These are phyloP conservation scores for Mycena kentingensis DNA, from an alignment of 768 basidiomycete genomes.

Conservation along the genomic window DNA sequence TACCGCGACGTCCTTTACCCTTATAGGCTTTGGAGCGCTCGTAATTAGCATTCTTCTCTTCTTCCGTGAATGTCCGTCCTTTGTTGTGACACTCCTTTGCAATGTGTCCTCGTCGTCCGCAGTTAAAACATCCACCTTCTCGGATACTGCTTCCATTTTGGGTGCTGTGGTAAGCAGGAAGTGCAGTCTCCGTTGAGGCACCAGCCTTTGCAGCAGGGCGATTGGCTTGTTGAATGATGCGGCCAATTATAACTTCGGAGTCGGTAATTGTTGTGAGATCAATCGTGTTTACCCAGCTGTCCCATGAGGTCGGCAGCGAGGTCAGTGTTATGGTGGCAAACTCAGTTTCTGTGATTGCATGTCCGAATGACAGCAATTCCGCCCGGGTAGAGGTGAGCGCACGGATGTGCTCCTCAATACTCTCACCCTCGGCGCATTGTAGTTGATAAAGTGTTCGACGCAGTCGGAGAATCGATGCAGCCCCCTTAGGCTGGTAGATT, in stretches of 20 bases:
- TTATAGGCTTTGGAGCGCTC: too few species aligned
- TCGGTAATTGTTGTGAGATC: slow-evolving; percentile 24
- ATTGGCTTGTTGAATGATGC: slow-evolving; percentile 30
- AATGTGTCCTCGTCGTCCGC: slow-evolving; percentile 15
- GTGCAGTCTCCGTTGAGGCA: slow-evolving; percentile 2
- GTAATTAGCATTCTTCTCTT: slow-evolving; percentile 10
- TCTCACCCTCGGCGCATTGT: slow-evolving; percentile 31
- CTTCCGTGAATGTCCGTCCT: slow-evolving; percentile 7
- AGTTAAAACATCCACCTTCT: slow-evolving; percentile 12
- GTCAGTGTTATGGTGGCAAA: slow-evolving; percentile 34
- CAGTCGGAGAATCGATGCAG: slow-evolving; percentile 29
- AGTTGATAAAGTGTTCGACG: too few species aligned
- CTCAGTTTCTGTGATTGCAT: slow-evolving; percentile 28
- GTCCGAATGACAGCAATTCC: slow-evolving; percentile 26
- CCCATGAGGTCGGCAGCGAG: slow-evolving; percentile 38
- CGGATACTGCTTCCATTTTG: slow-evolving; percentile 1
- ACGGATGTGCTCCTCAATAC: slow-evolving; percentile 35
- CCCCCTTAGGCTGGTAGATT: slow-evolving; percentile 29
- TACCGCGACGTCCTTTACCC: not conserved
- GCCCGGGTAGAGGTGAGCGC: slow-evolving; percentile 27
- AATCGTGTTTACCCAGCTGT: slow-evolving; percentile 28
- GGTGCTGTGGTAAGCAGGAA: slow-evolving; percentile 3
- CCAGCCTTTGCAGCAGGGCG: slow-evolving; percentile 9
- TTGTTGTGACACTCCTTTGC: slow-evolving; percentile 7
- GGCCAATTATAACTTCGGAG: slow-evolving; percentile 25